These are phyloP conservation scores for Lactifluus pinguis DNA, from an alignment of 768 basidiomycete genomes.

Conservation along the genomic window DNA sequence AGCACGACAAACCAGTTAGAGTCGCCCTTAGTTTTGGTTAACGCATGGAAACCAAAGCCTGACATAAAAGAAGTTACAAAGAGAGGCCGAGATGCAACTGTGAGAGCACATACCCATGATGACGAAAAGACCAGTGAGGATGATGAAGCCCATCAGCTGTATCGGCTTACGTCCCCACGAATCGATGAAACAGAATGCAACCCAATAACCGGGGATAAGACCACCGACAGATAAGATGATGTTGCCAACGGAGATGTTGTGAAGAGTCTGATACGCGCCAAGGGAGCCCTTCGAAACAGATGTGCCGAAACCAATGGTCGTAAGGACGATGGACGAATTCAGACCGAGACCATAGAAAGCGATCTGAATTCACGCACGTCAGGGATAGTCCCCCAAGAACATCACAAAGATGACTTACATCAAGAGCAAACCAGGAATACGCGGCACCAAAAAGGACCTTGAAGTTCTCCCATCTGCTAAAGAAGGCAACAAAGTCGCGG, in stretches of 20 bases:
- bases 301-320: conserved; percentile 64
- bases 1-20: conserved; percentile 67
- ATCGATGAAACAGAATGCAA: conserved; percentile 57
- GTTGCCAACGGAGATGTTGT: conserved; percentile 66
- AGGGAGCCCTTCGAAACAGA: conserved; percentile 28
- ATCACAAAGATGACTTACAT: conserved; percentile 42
- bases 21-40: conserved; percentile 34
- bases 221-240: conserved; percentile 69
- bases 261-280: conserved; percentile 41
- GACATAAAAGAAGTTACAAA: background rate
- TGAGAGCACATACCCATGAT: conserved; percentile 47
- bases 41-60: conserved; percentile 62
- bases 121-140: conserved; percentile 58
- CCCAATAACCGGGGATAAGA: conserved; percentile 76
- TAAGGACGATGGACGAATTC: conserved; percentile 69
- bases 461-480: conserved; percentile 64
- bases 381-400: background rate
- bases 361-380: conserved; percentile 35
- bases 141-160: conserved; percentile 66
- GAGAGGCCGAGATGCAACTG: background rate
- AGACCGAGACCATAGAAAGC: conserved; percentile 87
- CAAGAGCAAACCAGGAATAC: conserved; percentile 86
- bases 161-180: conserved; percentile 75
- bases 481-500: conserved; percentile 60
- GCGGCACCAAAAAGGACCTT: conserved; percentile 73